Conservation (phyloP, 306 rosid genomes). For the Acmispon strigosus region DNA sequence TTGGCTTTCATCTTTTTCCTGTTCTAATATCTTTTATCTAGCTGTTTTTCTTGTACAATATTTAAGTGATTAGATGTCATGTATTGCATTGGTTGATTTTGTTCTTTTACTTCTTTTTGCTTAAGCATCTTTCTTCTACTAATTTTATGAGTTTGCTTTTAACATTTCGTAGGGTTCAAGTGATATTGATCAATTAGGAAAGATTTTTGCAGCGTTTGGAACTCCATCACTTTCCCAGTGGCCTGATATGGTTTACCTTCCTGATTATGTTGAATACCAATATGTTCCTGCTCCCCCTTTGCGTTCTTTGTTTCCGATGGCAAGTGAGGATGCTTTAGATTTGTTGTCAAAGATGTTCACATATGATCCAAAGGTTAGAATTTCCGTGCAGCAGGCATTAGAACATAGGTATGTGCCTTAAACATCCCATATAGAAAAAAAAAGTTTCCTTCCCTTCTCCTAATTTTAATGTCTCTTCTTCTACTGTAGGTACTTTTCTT, state of each 20-base stretch:
- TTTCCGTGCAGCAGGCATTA: slow-evolving; percentile 83
- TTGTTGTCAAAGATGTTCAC: slow-evolving; percentile 89
- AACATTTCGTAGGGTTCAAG: slow-evolving; percentile 69
- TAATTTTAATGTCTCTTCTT: slow-evolving; percentile 17
- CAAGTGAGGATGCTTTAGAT: slow-evolving; percentile 88
- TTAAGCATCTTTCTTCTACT: background rate
- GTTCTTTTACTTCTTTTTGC: background rate
- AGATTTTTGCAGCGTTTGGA: slow-evolving; percentile 89
- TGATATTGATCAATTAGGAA: slow-evolving; percentile 96
- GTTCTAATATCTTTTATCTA: background rate
- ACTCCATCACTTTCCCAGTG: slow-evolving; percentile 91
- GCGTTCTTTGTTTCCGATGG: slow-evolving; percentile 81
- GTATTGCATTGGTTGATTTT: background rate
- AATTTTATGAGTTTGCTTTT: slow-evolving; percentile 5
- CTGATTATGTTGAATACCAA: slow-evolving; percentile 96
- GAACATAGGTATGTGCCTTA: slow-evolving; percentile 68
- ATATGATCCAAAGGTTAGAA: slow-evolving; percentile 86
- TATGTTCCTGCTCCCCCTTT: slow-evolving; percentile 75
- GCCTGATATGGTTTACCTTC: slow-evolving; percentile 85
- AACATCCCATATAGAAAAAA: slow-evolving; percentile 9
- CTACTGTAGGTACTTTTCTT: slow-evolving; percentile 63
- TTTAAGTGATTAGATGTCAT: background rate
- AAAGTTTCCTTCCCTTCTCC: background rate
- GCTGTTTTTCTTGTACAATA: background rate
- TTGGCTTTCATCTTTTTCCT: background rate